Percentiles rank a stretch among this genome's conserved stretches.
phyloP scores from a whole-genome alignment of 139 green algal genomes.

The Zygnema cylindricum region DNA sequence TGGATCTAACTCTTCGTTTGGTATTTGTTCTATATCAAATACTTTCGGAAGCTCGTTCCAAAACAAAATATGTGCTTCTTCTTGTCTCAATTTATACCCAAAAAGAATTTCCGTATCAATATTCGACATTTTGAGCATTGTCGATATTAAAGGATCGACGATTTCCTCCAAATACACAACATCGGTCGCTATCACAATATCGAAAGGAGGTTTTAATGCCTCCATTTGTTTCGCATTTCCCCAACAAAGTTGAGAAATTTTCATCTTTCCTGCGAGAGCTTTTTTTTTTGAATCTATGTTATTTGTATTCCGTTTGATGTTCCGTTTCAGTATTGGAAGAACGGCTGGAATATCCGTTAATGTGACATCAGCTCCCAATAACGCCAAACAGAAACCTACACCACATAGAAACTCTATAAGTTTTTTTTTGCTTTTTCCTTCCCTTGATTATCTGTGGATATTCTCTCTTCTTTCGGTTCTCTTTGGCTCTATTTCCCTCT shows the following conservation, averaged over 20 bases:
- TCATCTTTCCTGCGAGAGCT: conserved; percentile 27
- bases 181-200: conserved; percentile 40
- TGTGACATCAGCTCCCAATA: conserved; percentile 21
- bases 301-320: conserved; percentile 43
- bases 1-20: background rate
- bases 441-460: background rate
- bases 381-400: conserved; percentile 35
- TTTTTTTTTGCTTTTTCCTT: background rate
- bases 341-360: conserved; percentile 45
- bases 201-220: conserved; percentile 31
- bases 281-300: background rate
- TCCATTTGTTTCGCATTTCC: conserved; percentile 42
- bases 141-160: conserved; percentile 36
- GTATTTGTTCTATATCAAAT: conserved; percentile 19
- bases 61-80: conserved; percentile 41
- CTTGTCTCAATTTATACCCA: conserved; percentile 35
- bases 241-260: conserved; percentile 29
- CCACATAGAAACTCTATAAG: background rate
- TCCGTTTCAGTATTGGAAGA: conserved; percentile 45
- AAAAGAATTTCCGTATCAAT: conserved; percentile 8
- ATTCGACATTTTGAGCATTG: conserved; percentile 16
- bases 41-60: conserved; percentile 14
- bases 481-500: too few species aligned
- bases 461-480: background rate
- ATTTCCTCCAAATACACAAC: conserved; percentile 49